Evolutionary conservation across 257 asterid species (phyloP).

Genomic region (Nicotiana sylvestris): DNA sequence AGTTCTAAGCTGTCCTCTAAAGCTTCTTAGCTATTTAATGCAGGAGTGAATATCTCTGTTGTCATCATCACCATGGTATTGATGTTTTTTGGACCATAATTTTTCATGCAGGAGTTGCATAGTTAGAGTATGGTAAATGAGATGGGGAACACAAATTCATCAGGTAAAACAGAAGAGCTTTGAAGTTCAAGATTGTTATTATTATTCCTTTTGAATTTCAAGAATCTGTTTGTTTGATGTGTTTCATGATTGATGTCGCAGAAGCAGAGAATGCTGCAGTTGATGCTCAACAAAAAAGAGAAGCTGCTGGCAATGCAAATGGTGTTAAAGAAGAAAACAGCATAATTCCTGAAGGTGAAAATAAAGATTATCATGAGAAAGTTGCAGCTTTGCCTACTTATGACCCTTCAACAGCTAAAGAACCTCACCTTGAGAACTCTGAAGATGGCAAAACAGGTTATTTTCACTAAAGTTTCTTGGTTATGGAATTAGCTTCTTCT

Average conservation of each 20-base stretch:
- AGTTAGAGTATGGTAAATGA: conserved; percentile 31
- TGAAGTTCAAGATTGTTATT: not conserved
- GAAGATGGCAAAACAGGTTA: conserved; percentile 34
- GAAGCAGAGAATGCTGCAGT: conserved; percentile 29
- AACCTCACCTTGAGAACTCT: conserved; percentile 8
- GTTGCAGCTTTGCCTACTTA: conserved; percentile 6
- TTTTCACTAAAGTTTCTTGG: not conserved
- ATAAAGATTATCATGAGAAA: conserved; percentile 26
- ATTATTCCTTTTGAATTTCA: not conserved
- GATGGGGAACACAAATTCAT: conserved; percentile 77
- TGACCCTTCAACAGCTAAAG: conserved; percentile 15
- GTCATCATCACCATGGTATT: conserved; percentile 32
- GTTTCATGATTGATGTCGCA: not conserved
- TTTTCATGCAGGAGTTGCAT: conserved; percentile 27
- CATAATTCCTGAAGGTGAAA: conserved; percentile 24
- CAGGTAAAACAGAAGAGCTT: conserved; percentile 31
- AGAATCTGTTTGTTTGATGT: not conserved
- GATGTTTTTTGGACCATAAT: conserved; percentile 11
- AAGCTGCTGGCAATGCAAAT: conserved; percentile 11
- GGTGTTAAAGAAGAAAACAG: conserved; percentile 27
- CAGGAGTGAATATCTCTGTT: conserved; percentile 21
- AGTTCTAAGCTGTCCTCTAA: conserved; percentile 28
- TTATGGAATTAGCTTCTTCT: not conserved
- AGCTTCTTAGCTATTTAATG: conserved; percentile 20
- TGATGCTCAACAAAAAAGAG: conserved; percentile 19